phyloP scores from a whole-genome alignment of 177 flowering plant species.

The Telopea speciosissima region DNA sequence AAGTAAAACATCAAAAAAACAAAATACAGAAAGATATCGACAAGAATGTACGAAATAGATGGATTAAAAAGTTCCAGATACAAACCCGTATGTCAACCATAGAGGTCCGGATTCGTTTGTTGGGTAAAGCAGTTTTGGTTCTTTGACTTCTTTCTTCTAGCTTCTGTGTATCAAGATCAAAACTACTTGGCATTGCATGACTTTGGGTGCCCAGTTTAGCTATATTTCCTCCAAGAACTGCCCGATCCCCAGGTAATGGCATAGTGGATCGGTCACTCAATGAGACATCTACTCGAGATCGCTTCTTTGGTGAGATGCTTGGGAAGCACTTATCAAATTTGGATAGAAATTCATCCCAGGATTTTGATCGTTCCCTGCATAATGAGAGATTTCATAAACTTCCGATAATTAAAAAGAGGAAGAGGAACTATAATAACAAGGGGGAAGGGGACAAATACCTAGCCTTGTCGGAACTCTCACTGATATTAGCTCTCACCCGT shows the following conservation, averaged over 20 bases:
- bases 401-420: not conserved
- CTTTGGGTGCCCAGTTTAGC: slow-evolving; percentile 51
- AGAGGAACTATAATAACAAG: too few relatives aligned
- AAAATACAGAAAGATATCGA: not conserved
- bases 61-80: slow-evolving; percentile 4
- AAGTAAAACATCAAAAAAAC: not conserved
- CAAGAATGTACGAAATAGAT: not conserved
- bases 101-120: slow-evolving; percentile 78
- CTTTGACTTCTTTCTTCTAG: slow-evolving; percentile 39
- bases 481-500: slow-evolving; percentile 45
- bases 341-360: slow-evolving; percentile 41
- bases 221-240: slow-evolving; percentile 39
- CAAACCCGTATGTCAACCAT: slow-evolving; percentile 58
- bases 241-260: slow-evolving; percentile 40
- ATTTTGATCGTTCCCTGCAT: slow-evolving; percentile 59
- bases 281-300: slow-evolving; percentile 60
- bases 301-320: slow-evolving; percentile 50
- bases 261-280: slow-evolving; percentile 42
- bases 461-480: slow-evolving; percentile 46
- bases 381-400: slow-evolving; percentile 4
- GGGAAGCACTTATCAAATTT: slow-evolving; percentile 57
- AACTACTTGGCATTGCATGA: slow-evolving; percentile 33
- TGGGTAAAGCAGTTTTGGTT: slow-evolving; percentile 45
- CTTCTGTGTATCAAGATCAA: slow-evolving; percentile 58
- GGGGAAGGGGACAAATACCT: slow-evolving; percentile 38